Conservation (phyloP, 192 early-diverging fungal genomes). For the Geosiphon pyriformis region DNA sequence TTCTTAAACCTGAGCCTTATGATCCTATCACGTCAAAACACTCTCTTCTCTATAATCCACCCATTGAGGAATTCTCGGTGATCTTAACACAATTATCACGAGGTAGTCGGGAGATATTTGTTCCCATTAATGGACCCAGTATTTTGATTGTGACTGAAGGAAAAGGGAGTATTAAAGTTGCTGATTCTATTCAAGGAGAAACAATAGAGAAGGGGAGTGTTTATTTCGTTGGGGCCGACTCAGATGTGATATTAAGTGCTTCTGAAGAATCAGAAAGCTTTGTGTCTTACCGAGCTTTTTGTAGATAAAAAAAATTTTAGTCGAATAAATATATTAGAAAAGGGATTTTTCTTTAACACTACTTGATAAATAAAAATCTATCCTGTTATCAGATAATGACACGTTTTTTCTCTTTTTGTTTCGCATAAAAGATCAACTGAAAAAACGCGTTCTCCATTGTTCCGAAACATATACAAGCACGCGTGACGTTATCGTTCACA, state of each 20-base stretch:
- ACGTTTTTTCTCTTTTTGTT: too few species aligned
- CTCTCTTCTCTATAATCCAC: slow-evolving; percentile 86
- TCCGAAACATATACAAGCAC: too few species aligned
- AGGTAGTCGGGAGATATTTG: slow-evolving; percentile 46
- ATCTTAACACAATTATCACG: slow-evolving; percentile 51
- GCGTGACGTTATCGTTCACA: too few species aligned
- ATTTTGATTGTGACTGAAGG: slow-evolving; percentile 83
- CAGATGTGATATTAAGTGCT: not conserved
- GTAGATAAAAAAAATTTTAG: slow-evolving; percentile 3
- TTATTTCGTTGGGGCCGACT: slow-evolving; percentile 14
- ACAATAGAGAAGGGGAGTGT: slow-evolving; percentile 11
- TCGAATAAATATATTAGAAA: too few species aligned
- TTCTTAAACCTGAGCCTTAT: slow-evolving; percentile 60
- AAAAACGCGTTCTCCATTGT: too few species aligned
- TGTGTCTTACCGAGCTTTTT: slow-evolving; percentile 13
- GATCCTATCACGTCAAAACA: slow-evolving; percentile 28
- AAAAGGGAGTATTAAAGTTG: slow-evolving; percentile 40
- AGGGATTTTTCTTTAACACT: too few species aligned
- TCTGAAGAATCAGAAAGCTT: not conserved
- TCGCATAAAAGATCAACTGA: too few species aligned
- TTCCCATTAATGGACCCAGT: slow-evolving; percentile 70
- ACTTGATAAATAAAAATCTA: too few species aligned
- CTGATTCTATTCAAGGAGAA: not conserved
- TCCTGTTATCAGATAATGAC: too few species aligned
- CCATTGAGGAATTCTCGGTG: slow-evolving; percentile 92